Percentiles rank a stretch among this genome's conserved stretches.
Conservation (phyloP, 2,329 filamentous ascomycete genomes). For the Drechslerella dactyloides region DNA sequence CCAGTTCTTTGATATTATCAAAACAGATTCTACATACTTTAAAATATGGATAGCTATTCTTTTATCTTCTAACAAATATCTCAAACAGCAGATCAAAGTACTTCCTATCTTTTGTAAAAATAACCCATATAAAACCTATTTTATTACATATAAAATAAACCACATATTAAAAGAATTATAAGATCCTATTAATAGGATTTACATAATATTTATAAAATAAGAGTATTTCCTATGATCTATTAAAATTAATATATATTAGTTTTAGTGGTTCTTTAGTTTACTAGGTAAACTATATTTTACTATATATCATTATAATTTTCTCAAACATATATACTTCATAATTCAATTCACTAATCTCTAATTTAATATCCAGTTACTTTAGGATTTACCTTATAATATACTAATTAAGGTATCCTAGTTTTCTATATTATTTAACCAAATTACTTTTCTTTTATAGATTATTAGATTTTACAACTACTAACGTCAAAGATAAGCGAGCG, state of each 20-base stretch:
- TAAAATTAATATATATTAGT: constrained; percentile 20
- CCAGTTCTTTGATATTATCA: constrained; percentile 5
- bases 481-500: too few relatives aligned
- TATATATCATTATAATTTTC: constrained; percentile 11
- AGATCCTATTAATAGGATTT: neutral
- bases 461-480: constrained; percentile 17
- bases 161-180: constrained; percentile 15
- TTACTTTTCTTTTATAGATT: constrained; percentile 8
- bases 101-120: neutral
- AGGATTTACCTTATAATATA: constrained; percentile 13
- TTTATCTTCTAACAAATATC: constrained; percentile 3
- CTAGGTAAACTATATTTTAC: constrained; percentile 10
- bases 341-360: neutral
- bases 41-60: constrained; percentile 13
- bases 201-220: constrained; percentile 12
- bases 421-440: constrained; percentile 5
- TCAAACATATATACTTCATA: neutral
- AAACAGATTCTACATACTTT: constrained; percentile 5
- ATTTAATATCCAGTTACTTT: constrained; percentile 9
- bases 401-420: neutral
- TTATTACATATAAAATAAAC: constrained; percentile 2
- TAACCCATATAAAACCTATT: constrained; percentile 1
- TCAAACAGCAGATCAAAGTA: neutral
- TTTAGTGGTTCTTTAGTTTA: neutral
- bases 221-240: neutral